phyloP scores from a whole-genome alignment of 2,329 filamentous ascomycete genomes.

The Xylariaceae sp. region DNA sequence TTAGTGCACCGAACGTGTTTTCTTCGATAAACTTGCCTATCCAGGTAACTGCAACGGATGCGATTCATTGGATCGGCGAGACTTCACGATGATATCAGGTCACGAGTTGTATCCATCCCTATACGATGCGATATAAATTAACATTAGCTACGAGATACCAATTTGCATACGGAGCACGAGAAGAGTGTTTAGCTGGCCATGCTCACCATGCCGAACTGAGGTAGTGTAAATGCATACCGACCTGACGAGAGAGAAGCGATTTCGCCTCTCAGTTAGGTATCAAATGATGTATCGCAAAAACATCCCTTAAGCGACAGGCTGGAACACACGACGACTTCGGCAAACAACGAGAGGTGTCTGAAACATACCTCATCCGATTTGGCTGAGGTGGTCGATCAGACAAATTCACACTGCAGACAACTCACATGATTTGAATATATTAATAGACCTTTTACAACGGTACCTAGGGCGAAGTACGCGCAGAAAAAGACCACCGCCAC shows the following conservation, averaged over 20 bases:
- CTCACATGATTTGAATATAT: background rate
- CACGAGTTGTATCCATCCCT: background rate
- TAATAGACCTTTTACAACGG: background rate
- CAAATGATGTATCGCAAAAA: background rate
- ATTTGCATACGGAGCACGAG: too few relatives aligned
- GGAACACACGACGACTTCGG: background rate
- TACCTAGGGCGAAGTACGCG: too few relatives aligned
- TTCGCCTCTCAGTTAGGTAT: background rate
- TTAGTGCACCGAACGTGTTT: background rate
- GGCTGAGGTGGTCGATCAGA: background rate
- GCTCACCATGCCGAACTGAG: background rate
- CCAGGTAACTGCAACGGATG: background rate
- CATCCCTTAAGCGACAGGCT: background rate
- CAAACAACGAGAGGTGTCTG: background rate
- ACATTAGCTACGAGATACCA: background rate
- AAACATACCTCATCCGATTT: background rate
- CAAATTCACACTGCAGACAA: background rate
- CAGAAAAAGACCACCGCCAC: too few relatives aligned
- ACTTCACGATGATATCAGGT: background rate
- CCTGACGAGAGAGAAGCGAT: background rate
- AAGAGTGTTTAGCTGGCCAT: background rate
- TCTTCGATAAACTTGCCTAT: background rate
- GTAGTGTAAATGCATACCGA: background rate
- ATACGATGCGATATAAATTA: background rate
- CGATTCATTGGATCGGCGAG: background rate